Conservation (phyloP, 192 early-diverging fungal genomes). For the Umbelopsis vinacea region DNA sequence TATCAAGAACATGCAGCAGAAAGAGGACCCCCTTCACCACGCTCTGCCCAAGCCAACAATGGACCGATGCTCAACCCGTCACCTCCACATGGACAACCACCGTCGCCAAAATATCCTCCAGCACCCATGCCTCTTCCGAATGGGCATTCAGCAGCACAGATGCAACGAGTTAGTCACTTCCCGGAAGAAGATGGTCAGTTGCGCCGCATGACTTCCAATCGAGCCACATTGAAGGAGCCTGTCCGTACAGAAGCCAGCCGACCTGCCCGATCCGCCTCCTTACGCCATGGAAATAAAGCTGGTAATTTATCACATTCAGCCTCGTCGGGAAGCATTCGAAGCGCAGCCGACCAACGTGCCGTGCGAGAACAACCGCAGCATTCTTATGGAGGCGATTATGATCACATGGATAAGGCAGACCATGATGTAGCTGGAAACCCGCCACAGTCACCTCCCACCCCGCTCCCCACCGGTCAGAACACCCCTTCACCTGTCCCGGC, state of each 20-base stretch:
- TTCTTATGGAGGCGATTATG: not conserved
- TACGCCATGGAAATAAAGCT: not conserved
- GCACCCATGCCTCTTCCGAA: not conserved
- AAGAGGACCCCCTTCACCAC: slow-evolving; percentile 6
- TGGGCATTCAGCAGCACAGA: not conserved
- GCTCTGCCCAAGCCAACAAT: not conserved
- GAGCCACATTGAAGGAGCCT: not conserved
- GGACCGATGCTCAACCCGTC: not conserved
- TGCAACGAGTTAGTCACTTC: slow-evolving; percentile 7
- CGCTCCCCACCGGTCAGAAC: slow-evolving; percentile 2
- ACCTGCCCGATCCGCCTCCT: not conserved
- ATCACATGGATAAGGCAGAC: not conserved
- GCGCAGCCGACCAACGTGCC: not conserved
- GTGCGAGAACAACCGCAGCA: not conserved
- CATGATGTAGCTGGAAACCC: not conserved
- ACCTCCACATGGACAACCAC: slow-evolving; percentile 13
- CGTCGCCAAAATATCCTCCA: slow-evolving; percentile 11
- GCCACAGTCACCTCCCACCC: slow-evolving; percentile 8
- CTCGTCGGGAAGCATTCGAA: slow-evolving; percentile 13
- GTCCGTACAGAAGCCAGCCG: not conserved
- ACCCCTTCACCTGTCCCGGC: not conserved
- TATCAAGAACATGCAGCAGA: not conserved
- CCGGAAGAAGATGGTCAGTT: slow-evolving; percentile 8
- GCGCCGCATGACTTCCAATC: not conserved
- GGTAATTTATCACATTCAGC: not conserved